phyloP scores from a whole-genome alignment of 306 rosid genomes.

The Malus domestica region ASM211411v1 NC_041795.1:18601501-18602000 shows the following conservation, averaged over 20 bases:
- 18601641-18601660: conserved; percentile 63
- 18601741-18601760: conserved; percentile 26
- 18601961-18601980: not conserved
- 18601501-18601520: conserved; percentile 52
- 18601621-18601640: conserved; percentile 81
- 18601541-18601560: conserved; percentile 74
- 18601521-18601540: conserved; percentile 88
- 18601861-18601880: conserved; percentile 91
- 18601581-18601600: conserved; percentile 81
- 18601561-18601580: conserved; percentile 89
- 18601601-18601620: conserved; percentile 78
- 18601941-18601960: not conserved
- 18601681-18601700: conserved; percentile 27
- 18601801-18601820: conserved; percentile 39
- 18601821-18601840: conserved; percentile 58
- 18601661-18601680: conserved; percentile 28
- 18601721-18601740: conserved; percentile 17
- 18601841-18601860: conserved; percentile 81
- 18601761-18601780: conserved; percentile 30
- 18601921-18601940: not conserved
- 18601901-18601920: conserved; percentile 51
- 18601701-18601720: conserved; percentile 21
- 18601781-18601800: conserved; percentile 28
- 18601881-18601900: conserved; percentile 81
- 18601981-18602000: not conserved